phyloP scores from a whole-genome alignment of 768 basidiomycete genomes.

The Cubamyces lactineus region DNA sequence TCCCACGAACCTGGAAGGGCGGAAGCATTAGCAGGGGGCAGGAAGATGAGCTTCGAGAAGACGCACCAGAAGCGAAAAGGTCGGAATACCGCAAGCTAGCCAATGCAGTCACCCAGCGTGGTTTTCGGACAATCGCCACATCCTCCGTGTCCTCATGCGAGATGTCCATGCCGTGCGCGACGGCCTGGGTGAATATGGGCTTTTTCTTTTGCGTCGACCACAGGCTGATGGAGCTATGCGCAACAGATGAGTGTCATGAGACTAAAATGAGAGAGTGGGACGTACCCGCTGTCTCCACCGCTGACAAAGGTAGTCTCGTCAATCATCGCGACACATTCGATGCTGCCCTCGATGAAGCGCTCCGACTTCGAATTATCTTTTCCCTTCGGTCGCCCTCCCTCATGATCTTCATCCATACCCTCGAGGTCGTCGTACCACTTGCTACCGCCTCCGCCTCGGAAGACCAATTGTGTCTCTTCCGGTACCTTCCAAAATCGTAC shows the following conservation, averaged over 20 bases:
- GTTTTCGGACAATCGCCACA: constrained; percentile 65
- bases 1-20: constrained; percentile 84
- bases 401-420: constrained; percentile 65
- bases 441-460: constrained; percentile 92
- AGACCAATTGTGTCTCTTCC: constrained; percentile 94
- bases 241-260: background rate
- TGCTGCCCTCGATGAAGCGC: constrained; percentile 82
- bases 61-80: constrained; percentile 83
- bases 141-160: constrained; percentile 74
- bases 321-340: constrained; percentile 93
- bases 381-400: constrained; percentile 37
- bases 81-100: constrained; percentile 87
- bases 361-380: constrained; percentile 42
- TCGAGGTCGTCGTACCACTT: constrained; percentile 80
- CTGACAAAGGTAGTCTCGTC: constrained; percentile 93
- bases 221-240: constrained; percentile 78
- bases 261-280: constrained; percentile 25
- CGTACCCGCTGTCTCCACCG: constrained; percentile 95
- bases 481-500: constrained; percentile 95
- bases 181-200: constrained; percentile 81
- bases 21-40: constrained; percentile 6
- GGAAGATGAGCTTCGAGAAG: background rate
- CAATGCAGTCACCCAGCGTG: constrained; percentile 91
- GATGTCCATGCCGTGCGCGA: constrained; percentile 88
- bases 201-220: constrained; percentile 96